phyloP scores from a whole-genome alignment of 2,329 filamentous ascomycete species.

The Exophiala alcalophila region DNA sequence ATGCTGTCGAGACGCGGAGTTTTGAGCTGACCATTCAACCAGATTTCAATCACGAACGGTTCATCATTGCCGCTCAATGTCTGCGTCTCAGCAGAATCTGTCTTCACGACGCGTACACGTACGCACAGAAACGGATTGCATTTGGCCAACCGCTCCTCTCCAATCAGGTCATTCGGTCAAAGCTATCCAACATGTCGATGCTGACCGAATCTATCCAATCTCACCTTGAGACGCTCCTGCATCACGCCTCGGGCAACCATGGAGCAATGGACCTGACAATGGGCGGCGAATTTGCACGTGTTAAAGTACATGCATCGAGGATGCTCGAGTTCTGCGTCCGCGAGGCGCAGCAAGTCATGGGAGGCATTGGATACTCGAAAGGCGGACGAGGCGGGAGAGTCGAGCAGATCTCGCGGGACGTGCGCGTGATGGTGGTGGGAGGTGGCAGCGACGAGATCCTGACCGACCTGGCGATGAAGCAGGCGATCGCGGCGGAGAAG shows the following conservation, averaged over 20 bases:
- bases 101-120: slow-evolving; percentile 53
- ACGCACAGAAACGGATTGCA: slow-evolving; percentile 46
- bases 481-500: too few species aligned
- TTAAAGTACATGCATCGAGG: slow-evolving; percentile 58
- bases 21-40: background rate
- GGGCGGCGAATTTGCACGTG: background rate
- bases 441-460: slow-evolving; percentile 72
- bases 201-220: background rate
- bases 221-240: background rate
- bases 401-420: slow-evolving; percentile 64
- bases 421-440: slow-evolving; percentile 60
- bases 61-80: slow-evolving; percentile 62
- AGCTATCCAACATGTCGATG: slow-evolving; percentile 1
- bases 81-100: background rate
- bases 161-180: background rate
- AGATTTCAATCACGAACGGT: slow-evolving; percentile 73
- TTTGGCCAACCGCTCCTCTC: background rate
- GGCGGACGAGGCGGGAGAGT: slow-evolving; percentile 67
- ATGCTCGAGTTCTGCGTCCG: slow-evolving; percentile 61
- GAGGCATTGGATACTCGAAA: slow-evolving; percentile 69
- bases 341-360: slow-evolving; percentile 58
- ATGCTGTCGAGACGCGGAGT: too few species aligned
- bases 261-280: background rate
- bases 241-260: background rate
- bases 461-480: slow-evolving; percentile 65